Base-by-base conservation (phyloP, 2,329 filamentous ascomycete species). In the Cordyceps militaris region DNA sequence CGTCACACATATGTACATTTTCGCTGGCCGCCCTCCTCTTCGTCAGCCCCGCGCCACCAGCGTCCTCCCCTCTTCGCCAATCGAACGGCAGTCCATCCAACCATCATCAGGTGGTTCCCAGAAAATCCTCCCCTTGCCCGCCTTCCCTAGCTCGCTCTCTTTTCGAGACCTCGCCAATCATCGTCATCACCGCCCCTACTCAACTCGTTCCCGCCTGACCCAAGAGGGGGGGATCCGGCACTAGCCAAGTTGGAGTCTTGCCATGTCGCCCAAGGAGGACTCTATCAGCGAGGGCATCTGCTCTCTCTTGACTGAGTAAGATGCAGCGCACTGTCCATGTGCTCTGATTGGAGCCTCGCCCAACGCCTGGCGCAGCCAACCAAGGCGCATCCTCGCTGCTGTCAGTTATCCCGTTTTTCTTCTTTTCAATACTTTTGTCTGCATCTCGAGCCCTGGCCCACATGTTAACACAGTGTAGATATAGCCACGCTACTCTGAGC, bases 191-290 rank as follows among this genome's bases (percentile, higher is more conserved):
- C 21, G 36, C 24, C 36, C 36, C 24, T 52, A 16, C 24, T 21
- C 24, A 28, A 49, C 28, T n/a, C n/a, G 36, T n/a, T 43, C 24
- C 50, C 51, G 42, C 51, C 51, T 54, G 51, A 44, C 51, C 42
- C 40, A 28, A 19, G 13, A 44, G 40, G 30, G 50, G 40, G 40
- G 40, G 10, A 21, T 43, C 14, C 40, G 21, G 40, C 21, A 24
- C 40, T 43, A 43, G 38, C 21, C 2, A 10, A 11, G n/a, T n/a
- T 21, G 8, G n/a, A 42, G 38, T 32, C 28, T n/a, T n/a, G n/a
- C n/a, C n/a, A n/a, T n/a, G n/a, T n/a, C 14, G 14, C 16, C 32
- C 32, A 14, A 36, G 32, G 36, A 40, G 36, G 36, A 7, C 38
- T 19, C 38, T 21, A 3, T 40, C 21, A 14, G 30, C 47, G 28